phyloP scores from a whole-genome alignment of 2,329 filamentous ascomycete species.

The Helotiales sp. region DNA sequence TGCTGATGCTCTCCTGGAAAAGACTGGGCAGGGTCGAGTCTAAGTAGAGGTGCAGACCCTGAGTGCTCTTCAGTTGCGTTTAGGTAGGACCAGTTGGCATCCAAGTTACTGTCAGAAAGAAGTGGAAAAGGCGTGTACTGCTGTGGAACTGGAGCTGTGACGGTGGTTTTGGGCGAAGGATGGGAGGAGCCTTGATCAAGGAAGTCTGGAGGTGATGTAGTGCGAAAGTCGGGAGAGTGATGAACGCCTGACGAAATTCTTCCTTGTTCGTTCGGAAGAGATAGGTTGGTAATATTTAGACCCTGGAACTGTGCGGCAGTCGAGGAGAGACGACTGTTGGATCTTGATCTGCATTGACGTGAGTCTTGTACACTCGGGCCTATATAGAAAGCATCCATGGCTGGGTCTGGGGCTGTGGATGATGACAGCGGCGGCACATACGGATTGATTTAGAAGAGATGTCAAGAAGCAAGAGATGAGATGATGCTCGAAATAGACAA shows the following conservation, averaged over 20 bases:
- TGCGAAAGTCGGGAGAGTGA: conserved; percentile 21
- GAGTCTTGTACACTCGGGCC: conserved; percentile 41
- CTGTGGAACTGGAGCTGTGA: conserved; percentile 36
- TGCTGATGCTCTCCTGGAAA: conserved; percentile 26
- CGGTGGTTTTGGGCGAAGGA: conserved; percentile 32
- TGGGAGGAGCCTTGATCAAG: conserved; percentile 29
- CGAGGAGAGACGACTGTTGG: conserved; percentile 41
- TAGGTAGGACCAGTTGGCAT: conserved; percentile 40
- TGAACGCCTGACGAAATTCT: conserved; percentile 28
- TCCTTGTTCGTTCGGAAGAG: conserved; percentile 28
- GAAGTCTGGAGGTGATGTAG: conserved; percentile 32
- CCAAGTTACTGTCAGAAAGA: conserved; percentile 38
- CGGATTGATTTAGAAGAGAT: conserved; percentile 33
- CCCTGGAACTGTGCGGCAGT: conserved; percentile 40
- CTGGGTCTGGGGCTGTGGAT: conserved; percentile 39
- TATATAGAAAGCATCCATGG: conserved; percentile 43
- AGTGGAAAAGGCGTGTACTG: conserved; percentile 39
- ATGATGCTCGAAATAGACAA: conserved; percentile 37
- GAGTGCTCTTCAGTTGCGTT: conserved; percentile 36
- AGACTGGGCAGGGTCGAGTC: conserved; percentile 37
- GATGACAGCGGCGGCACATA: conserved; percentile 41
- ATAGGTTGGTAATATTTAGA: conserved; percentile 37
- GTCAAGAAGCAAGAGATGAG: conserved; percentile 8
- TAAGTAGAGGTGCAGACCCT: conserved; percentile 32
- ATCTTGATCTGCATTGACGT: conserved; percentile 43